Base-by-base conservation (phyloP, 352 stramenopile genomes). In the Pythium biforme region DNA sequence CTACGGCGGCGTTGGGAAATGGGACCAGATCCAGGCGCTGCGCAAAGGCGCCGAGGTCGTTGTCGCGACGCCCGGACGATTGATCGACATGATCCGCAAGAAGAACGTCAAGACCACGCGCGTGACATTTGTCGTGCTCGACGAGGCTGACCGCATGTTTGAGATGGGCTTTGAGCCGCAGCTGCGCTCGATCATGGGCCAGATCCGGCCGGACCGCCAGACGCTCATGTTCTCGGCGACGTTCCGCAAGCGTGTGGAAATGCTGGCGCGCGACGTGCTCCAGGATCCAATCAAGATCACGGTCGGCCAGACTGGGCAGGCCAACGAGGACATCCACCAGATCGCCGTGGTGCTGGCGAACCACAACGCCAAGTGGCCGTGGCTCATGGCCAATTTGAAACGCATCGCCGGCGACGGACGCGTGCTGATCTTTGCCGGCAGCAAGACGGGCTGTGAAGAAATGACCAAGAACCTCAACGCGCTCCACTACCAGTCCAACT, bases 311-410 rank as follows among this genome's bases (percentile, higher is more conserved):
- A 74, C 86, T 19, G 88, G 88, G 6, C 88, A 96, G 66, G 86
- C 90, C 6, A 97, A 97, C 55, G 88, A 97, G 64, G 88, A 95
- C n/a, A 95, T 97, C 49, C 74, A 71, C 15, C 89, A 97, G 58
- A 66, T 91, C 43, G 81, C 83, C 0, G 72, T 94, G 3, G 89
- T 97, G 14, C 48, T 97, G 9, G 62, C 72, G 10, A 79, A 78
- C 4, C 73, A 96, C 64, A 76, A 76, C 26, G 81, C 74, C 6
- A 97, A 97, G 61, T 96, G 89, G 87, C 77, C 81, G 25, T 97
- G 90, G 90, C 66, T 97, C 39, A 82, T 92, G 64, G 53, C 67
- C 8, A 77, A 86, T 4, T 56, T 97, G 1, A 64, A 71, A 10
- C 17, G 51, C 0, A 73, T 97, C 27, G 82, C 88, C 0, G 61